Base-by-base conservation (phyloP, 2,329 filamentous ascomycete genomes). In the Fusarium pininemorale region DNA sequence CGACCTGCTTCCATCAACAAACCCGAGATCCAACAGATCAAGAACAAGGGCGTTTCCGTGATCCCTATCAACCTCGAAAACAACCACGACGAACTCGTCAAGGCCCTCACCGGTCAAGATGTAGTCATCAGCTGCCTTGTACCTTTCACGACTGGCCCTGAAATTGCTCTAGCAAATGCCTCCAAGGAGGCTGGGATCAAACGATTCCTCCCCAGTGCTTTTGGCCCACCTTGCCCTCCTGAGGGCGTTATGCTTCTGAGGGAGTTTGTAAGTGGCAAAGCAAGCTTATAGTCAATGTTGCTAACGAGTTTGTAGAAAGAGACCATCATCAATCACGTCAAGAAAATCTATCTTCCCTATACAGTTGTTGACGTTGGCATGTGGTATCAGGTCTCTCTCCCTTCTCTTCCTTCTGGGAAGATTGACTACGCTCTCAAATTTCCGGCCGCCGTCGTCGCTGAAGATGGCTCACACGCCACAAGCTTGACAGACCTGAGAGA, bases 361-460 rank as follows among this genome's bases (percentile, higher is more conserved):
- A 90, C 89, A 11, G 81, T 88, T 74, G 85, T 90, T 56, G 88
- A 90, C 69, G 84, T 89, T 18, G 89, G 88, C n/a, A 89, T 82
- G 81, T 90, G 89, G 89, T 87, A 88, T 75, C 87, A 90, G 73
- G 72, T 87, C 37, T 80, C 81, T 32, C 37, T 78, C 6, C 80
- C 79, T 0, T 32, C 58, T 26, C 59, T 82, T 1, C 75, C 79
- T 7, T 82, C 80, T 11, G 80, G 79, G 2, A 76, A 71, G 11
- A 79, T 75, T 22, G 72, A 75, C 45, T 73, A 75, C 38, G 82
- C 82, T 28, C 76, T 84, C 66, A 77, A 80, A 7, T 74, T 78
- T 0, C 77, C 80, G 5, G 79, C 81, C 26, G 78, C 82, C 39
- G 79, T 80, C 42, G 81, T 89, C 24, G 78, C 81, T 30, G 87